phyloP scores from a whole-genome alignment of 495 filamentous ascomycete genomes.

The Halenospora varia region DNA sequence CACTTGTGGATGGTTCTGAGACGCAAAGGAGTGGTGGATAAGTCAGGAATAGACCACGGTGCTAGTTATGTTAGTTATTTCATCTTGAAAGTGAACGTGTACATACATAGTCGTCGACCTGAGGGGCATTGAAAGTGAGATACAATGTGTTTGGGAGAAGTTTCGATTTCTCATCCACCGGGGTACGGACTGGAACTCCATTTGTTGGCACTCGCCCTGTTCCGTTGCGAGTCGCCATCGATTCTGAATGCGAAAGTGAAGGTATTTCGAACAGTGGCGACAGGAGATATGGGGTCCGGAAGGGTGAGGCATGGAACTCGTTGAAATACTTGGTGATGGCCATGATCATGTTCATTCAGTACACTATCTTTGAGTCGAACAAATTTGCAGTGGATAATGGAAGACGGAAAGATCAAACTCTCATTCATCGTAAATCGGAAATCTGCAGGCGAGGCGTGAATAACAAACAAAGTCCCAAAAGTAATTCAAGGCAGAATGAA shows the following conservation, averaged over 20 bases:
- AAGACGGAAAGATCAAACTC: neutral
- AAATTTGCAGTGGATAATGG: neutral
- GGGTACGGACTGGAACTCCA: neutral
- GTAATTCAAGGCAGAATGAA: neutral
- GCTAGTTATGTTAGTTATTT: too few species aligned
- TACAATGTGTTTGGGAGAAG: conserved; percentile 18
- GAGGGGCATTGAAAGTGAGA: conserved; percentile 22
- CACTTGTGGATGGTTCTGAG: conserved; percentile 4
- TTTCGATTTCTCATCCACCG: conserved; percentile 6
- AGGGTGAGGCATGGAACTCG: neutral
- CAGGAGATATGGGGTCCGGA: neutral
- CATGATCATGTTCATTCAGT: neutral
- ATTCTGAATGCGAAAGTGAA: neutral
- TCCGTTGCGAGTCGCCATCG: neutral
- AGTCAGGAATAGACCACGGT: conserved; percentile 22
- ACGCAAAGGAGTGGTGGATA: neutral
- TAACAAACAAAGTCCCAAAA: neutral
- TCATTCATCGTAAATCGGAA: neutral
- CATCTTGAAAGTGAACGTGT: neutral
- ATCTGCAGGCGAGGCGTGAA: neutral
- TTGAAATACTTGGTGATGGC: neutral
- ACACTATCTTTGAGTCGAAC: neutral
- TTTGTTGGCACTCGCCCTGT: neutral
- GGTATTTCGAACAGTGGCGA: neutral
- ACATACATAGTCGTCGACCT: conserved; percentile 24